Percentiles rank a stretch among this genome's conserved stretches.
Conservation (phyloP, 192 early-diverging fungal species). For the Coemansia sp. region DNA sequence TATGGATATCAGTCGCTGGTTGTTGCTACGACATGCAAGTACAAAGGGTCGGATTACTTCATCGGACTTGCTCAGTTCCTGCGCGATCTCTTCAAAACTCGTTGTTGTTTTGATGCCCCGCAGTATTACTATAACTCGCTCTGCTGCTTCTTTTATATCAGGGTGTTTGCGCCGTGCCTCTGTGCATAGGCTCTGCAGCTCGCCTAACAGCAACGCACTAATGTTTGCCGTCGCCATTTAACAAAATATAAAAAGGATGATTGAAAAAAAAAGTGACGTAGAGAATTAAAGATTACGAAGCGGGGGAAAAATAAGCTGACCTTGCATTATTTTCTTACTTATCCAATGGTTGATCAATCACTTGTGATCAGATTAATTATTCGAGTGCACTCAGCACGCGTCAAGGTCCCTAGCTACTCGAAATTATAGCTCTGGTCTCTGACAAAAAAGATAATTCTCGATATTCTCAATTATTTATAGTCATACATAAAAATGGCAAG, state of each 20-base stretch:
- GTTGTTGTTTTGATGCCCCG: constrained; percentile 52
- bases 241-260: neutral
- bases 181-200: constrained; percentile 80
- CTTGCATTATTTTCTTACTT: too few relatives aligned
- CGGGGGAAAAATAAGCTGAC: neutral
- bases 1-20: constrained; percentile 76
- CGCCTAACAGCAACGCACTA: constrained; percentile 63
- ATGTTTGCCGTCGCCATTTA: constrained; percentile 45
- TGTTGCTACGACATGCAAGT: constrained; percentile 83
- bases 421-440: neutral
- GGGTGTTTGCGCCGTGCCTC: constrained; percentile 90
- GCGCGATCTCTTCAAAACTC: constrained; percentile 50
- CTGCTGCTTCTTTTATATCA: constrained; percentile 89
- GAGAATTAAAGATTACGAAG: neutral
- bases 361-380: too few relatives aligned
- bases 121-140: constrained; percentile 59
- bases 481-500: constrained; percentile 20
- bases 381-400: too few relatives aligned
- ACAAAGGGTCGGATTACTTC: constrained; percentile 85
- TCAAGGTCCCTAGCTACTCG: too few relatives aligned
- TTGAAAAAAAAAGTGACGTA: neutral
- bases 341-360: too few relatives aligned
- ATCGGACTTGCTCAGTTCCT: constrained; percentile 69
- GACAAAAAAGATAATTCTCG: neutral
- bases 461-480: neutral